A percentile compares a stretch with the other conserved stretches of the same genome.
These are phyloP conservation scores for Trichaptum fuscoviolaceum DNA, from an alignment of 768 basidiomycete genomes.

Conservation along the genomic window DNA sequence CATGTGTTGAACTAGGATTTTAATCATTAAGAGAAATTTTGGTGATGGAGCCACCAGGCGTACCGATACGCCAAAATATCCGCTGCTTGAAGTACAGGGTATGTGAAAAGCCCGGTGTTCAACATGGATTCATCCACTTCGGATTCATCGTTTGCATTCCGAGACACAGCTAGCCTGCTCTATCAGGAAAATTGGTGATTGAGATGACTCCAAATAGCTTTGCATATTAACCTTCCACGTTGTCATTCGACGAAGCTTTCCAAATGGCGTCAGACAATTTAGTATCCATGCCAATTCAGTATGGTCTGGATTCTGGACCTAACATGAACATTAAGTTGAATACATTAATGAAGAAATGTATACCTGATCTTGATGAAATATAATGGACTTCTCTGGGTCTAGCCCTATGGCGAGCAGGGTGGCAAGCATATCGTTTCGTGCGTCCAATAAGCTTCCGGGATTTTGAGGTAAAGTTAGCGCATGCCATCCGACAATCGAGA, in stretches of 20 bases:
- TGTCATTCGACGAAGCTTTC: slow-evolving; percentile 85
- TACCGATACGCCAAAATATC: slow-evolving; percentile 86
- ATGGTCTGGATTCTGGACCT: slow-evolving; percentile 69
- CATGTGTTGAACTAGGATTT: slow-evolving; percentile 69
- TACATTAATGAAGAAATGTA: slow-evolving; percentile 6
- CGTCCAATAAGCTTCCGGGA: slow-evolving; percentile 51
- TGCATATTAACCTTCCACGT: slow-evolving; percentile 78
- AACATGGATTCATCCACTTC: slow-evolving; percentile 79
- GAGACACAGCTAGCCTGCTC: slow-evolving; percentile 69
- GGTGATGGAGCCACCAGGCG: slow-evolving; percentile 16
- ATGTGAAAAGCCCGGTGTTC: slow-evolving; percentile 83
- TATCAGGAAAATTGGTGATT: slow-evolving; percentile 23
- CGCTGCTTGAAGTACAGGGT: slow-evolving; percentile 90
- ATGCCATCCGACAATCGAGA: slow-evolving; percentile 91
- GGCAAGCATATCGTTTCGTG: slow-evolving; percentile 76
- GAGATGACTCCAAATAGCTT: not conserved
- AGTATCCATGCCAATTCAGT: slow-evolving; percentile 88
- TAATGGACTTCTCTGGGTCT: slow-evolving; percentile 62
- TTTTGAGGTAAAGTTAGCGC: slow-evolving; percentile 91
- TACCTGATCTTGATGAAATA: slow-evolving; percentile 91
- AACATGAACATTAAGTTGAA: not conserved
- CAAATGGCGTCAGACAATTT: slow-evolving; percentile 78
- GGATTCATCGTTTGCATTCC: slow-evolving; percentile 69
- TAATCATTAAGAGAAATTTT: not conserved
- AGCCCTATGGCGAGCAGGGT: slow-evolving; percentile 81